phyloP scores from a whole-genome alignment of 2,329 filamentous ascomycete species.

The Trichoderma aggressivum region DNA sequence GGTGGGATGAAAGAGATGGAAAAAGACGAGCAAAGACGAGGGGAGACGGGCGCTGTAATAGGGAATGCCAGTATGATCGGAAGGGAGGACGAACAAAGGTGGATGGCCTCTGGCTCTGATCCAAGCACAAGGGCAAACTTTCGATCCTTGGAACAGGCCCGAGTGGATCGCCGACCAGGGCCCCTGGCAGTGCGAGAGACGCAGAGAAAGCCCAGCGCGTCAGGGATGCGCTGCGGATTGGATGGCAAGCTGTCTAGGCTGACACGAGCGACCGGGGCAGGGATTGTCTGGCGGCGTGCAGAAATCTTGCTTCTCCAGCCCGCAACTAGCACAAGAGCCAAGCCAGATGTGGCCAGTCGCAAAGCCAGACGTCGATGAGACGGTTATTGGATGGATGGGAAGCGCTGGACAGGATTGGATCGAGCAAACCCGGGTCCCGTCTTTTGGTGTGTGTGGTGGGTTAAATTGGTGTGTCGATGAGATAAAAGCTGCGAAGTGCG shows the following conservation, averaged over 20 bases:
- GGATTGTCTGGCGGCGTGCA: slow-evolving; percentile 7
- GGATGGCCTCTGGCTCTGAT: slow-evolving; percentile 19
- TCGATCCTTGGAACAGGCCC: slow-evolving; percentile 22
- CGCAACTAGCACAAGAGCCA: slow-evolving; percentile 15
- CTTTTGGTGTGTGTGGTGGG: background rate
- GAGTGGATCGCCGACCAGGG: slow-evolving; percentile 24
- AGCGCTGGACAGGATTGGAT: background rate
- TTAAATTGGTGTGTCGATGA: background rate
- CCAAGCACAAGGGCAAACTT: slow-evolving; percentile 19
- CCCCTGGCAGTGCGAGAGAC: slow-evolving; percentile 4
- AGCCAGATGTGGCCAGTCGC: background rate
- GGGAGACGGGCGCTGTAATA: slow-evolving; percentile 22
- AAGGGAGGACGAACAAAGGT: slow-evolving; percentile 18
- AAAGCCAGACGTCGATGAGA: background rate
- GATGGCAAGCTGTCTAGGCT: slow-evolving; percentile 17
- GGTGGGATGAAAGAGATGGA: slow-evolving; percentile 9
- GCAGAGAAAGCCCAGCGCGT: slow-evolving; percentile 12
- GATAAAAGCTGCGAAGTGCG: background rate
- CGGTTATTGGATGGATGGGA: background rate
- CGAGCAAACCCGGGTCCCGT: background rate
- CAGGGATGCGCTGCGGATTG: slow-evolving; percentile 19
- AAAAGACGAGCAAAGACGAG: background rate
- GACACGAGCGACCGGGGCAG: slow-evolving; percentile 20
- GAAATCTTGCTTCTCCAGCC: slow-evolving; percentile 20
- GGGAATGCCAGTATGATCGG: slow-evolving; percentile 20